Conservation (phyloP, 1,284 basidiomycete genomes). For the Ceratobasidium sp. region DNA sequence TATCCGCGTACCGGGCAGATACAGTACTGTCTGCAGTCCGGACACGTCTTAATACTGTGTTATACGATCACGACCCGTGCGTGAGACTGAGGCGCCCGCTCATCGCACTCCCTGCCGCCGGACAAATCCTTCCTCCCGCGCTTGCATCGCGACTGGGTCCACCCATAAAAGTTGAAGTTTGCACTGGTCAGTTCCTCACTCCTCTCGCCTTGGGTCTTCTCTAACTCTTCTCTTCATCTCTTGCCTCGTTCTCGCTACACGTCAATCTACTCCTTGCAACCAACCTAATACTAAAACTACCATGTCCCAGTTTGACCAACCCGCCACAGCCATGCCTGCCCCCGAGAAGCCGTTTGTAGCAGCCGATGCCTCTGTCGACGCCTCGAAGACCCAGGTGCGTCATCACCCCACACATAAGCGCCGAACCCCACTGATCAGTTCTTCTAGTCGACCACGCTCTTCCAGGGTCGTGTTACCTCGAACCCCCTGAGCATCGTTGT, state of each 20-base stretch:
- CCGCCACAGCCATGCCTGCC: background rate
- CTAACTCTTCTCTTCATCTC: slow-evolving; percentile 5
- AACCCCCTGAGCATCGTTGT: slow-evolving; percentile 54
- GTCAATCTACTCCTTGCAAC: background rate
- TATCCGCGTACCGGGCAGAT: no score
- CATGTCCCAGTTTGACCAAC: no score
- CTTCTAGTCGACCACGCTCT: slow-evolving; percentile 25
- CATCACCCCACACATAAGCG: background rate
- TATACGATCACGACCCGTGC: slow-evolving; percentile 24
- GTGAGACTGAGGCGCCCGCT: slow-evolving; percentile 34
- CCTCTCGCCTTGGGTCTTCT: slow-evolving; percentile 18
- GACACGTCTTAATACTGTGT: background rate
- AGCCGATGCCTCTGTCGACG: slow-evolving; percentile 23
- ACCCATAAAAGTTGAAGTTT: slow-evolving; percentile 4
- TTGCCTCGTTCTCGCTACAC: background rate
- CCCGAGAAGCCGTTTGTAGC: slow-evolving; percentile 1
- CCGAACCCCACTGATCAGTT: background rate
- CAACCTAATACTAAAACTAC: background rate
- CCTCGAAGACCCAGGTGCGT: slow-evolving; percentile 9
- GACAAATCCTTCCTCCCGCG: slow-evolving; percentile 31
- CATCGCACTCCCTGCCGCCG: slow-evolving; percentile 24
- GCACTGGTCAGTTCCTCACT: slow-evolving; percentile 8
- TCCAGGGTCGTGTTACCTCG: slow-evolving; percentile 44
- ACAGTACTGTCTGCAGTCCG: no score
- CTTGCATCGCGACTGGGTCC: slow-evolving; percentile 1